These are phyloP conservation scores for Ailanthus altissimus DNA, from an alignment of 345 rosid species.

Conservation along the genomic window DNA sequence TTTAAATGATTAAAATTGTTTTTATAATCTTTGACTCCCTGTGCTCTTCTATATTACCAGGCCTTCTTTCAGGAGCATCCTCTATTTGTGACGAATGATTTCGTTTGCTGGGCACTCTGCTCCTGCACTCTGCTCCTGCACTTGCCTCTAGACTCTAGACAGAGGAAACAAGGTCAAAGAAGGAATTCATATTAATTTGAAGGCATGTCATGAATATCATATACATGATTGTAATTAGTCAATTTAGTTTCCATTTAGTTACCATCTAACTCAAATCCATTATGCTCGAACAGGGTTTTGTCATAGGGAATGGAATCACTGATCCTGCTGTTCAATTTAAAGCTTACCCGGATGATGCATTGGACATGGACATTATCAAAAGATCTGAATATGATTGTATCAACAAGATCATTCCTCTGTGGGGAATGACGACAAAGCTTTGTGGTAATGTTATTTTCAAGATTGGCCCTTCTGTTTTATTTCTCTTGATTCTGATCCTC, in stretches of 20 bases:
- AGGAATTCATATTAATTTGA: conserved; percentile 81
- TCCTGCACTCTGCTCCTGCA: too few relatives aligned
- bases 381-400: conserved; percentile 56
- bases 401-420: conserved; percentile 77
- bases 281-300: conserved; percentile 72
- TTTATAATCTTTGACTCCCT: conserved; percentile 7
- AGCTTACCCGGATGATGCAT: conserved; percentile 91
- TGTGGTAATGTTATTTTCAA: conserved; percentile 56
- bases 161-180: conserved; percentile 88
- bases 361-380: conserved; percentile 72
- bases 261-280: conserved; percentile 1
- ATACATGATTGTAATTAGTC: too few relatives aligned
- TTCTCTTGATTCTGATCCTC: too few relatives aligned
- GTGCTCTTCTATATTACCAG: conserved; percentile 35
- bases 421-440: conserved; percentile 81
- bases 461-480: too few relatives aligned
- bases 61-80: conserved; percentile 97
- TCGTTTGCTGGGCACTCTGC: conserved; percentile 98
- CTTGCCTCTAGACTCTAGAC: conserved; percentile 91
- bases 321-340: conserved; percentile 88
- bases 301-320: conserved; percentile 97
- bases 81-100: conserved; percentile 67
- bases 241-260: too few relatives aligned
- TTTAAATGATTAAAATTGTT: background rate
- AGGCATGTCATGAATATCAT: conserved; percentile 45